Evolutionary conservation across 2,329 filamentous ascomycete species (phyloP), one percentile per base, ranked within the genome.

Genomic region (Sporothrix luriei): DNA sequence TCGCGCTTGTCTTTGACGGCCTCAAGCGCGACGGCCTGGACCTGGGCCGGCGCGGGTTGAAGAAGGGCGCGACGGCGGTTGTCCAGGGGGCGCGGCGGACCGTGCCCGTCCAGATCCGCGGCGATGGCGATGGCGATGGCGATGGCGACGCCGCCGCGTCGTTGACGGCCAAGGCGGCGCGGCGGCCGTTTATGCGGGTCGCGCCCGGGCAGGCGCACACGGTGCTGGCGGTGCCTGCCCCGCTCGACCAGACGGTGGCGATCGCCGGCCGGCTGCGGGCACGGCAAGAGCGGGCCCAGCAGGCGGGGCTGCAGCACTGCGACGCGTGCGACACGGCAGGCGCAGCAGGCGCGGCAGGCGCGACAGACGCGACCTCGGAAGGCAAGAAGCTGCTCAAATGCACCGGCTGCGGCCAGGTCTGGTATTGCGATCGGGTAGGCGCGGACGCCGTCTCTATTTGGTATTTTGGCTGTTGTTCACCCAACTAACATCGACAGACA

Each of bases 1-100:
- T 84, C 72, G 83, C 83, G 2, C 77, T 84, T 9, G 79, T 81
- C 0, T 85, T 83, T 69, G 81, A 82, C 70, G 81, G 81, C 43
- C 72, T 76, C 29, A 78, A 73, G 11, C 75, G 78, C 49, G 78
- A 78, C 71, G 75, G 78, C 7, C 74, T 78, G 72, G 74, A 79
- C 76, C 59, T 82, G 5, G 74, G 72, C 46, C 62, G 52, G 9
- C 69, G 73, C 1, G 78, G 78, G 0, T 73, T 83, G 62, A 76
- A 76, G 54, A 80, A 79, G 69, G 82, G 82, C 2, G 75, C 76
- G 70, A 81, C 80, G 9, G 75, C 80, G 3, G 77, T 82, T 0
- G 70, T 84, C 1, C 78, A 77, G 10, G 46, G 76, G 2, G 82
- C 80, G 21, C 65, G 68, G 62, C 74, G 79, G 51, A 80, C 77